Evolutionary conservation across 2,329 filamentous ascomycete genomes (phyloP).

Genomic region (Trichoderma breve): DNA sequence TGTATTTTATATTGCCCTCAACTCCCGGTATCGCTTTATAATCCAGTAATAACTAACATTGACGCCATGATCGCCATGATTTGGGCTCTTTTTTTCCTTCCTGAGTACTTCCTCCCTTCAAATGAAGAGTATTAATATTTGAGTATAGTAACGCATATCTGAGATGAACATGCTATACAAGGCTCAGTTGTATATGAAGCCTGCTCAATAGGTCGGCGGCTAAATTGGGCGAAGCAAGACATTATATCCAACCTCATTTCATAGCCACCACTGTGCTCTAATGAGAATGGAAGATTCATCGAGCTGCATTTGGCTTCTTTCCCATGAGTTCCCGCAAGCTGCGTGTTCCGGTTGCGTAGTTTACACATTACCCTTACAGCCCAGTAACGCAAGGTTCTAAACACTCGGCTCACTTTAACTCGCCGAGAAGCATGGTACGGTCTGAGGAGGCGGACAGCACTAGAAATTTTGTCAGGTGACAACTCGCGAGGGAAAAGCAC

Average conservation of each 20-base stretch:
- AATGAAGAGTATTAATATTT: not conserved
- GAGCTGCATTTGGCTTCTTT: not conserved
- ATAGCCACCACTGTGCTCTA: not conserved
- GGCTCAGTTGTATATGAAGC: not conserved
- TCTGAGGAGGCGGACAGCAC: slow-evolving; percentile 91
- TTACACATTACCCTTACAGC: not conserved
- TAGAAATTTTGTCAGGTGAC: slow-evolving; percentile 45
- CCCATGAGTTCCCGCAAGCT: not conserved
- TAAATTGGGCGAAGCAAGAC: not conserved
- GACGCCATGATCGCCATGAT: not conserved
- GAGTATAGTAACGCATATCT: not conserved
- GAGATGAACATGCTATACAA: not conserved
- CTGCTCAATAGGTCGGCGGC: not conserved
- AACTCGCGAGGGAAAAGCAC: not conserved
- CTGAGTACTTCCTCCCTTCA: not conserved
- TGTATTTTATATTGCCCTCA: not conserved
- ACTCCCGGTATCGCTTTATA: slow-evolving; percentile 5
- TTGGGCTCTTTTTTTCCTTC: not conserved
- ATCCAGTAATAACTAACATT: not conserved
- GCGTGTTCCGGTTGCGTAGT: not conserved
- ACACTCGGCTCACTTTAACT: slow-evolving; percentile 51
- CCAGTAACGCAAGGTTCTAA: not conserved
- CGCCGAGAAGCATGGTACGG: slow-evolving; percentile 77
- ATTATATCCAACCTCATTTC: not conserved
- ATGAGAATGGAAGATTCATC: not conserved